Evolutionary conservation across 495 filamentous ascomycete genomes (phyloP).

Genomic region (Podospora bellae-mahoneyi): DNA sequence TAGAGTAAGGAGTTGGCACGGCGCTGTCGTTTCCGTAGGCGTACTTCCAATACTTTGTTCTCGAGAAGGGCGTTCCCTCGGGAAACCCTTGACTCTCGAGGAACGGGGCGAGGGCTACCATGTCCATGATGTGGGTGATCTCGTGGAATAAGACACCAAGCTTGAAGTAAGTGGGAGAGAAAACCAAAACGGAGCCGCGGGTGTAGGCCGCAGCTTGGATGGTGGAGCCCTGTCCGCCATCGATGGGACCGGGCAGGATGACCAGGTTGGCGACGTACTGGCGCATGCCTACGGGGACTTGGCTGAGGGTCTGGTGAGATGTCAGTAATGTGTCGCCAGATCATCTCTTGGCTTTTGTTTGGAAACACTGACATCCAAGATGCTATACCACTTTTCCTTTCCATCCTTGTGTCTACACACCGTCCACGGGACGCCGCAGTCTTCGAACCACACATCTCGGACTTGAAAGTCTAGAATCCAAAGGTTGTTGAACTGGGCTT

Average conservation of each 20-base stretch:
- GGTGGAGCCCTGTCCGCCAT: background rate
- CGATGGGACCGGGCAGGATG: constrained; percentile 13
- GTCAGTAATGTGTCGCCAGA: background rate
- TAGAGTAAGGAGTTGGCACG: constrained; percentile 25
- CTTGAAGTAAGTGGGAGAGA: constrained; percentile 20
- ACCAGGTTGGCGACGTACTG: constrained; percentile 22
- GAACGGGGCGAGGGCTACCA: constrained; percentile 7
- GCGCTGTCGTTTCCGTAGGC: constrained; percentile 13
- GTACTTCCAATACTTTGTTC: constrained; percentile 15
- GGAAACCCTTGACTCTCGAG: constrained; percentile 1
- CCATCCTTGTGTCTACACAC: constrained; percentile 25
- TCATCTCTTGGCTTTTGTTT: background rate
- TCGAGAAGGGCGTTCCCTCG: constrained; percentile 19
- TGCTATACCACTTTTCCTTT: constrained; percentile 11
- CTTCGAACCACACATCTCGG: constrained; percentile 20
- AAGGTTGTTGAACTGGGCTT: constrained; percentile 19
- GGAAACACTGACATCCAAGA: constrained; percentile 19
- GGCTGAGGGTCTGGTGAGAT: constrained; percentile 16
- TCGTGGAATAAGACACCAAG: constrained; percentile 28
- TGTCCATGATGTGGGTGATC: constrained; percentile 28
- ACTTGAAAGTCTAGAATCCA: constrained; percentile 17
- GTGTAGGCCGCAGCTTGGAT: constrained; percentile 21
- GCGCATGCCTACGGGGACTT: constrained; percentile 29
- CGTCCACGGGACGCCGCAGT: constrained; percentile 25
- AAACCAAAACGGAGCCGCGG: constrained; percentile 13